Conservation (phyloP, 306 rosid species). For the Adenanthera pavonina region DNA sequence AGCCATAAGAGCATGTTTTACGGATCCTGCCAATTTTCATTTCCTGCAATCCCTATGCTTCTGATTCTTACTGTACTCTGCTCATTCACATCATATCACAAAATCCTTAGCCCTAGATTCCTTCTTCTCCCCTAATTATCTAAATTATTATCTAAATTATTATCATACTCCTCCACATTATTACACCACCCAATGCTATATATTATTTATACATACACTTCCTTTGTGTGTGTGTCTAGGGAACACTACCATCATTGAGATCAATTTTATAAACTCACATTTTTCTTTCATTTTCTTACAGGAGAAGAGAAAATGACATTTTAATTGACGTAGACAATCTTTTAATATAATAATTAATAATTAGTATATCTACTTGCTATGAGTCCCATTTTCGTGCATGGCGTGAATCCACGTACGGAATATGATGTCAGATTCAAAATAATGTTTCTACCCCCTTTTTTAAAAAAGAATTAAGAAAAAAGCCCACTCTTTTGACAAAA, state of each 20-base stretch:
- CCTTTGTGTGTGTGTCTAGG: too few relatives aligned
- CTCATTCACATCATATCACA: background rate
- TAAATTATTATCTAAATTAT: background rate
- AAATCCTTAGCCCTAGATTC: constrained; percentile 2
- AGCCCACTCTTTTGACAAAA: too few relatives aligned
- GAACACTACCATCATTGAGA: background rate
- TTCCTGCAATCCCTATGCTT: constrained; percentile 8
- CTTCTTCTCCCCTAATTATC: background rate
- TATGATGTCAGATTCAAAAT: too few relatives aligned
- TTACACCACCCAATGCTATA: background rate
- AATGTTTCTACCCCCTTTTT: too few relatives aligned
- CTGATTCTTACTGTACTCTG: background rate
- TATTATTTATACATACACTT: too few relatives aligned
- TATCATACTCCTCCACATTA: background rate
- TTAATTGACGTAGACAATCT: background rate
- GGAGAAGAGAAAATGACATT: background rate
- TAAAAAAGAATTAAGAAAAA: too few relatives aligned
- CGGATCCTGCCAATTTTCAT: constrained; percentile 73
- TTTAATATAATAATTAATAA: background rate
- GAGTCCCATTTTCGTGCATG: too few relatives aligned
- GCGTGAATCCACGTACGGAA: too few relatives aligned
- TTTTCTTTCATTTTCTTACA: background rate
- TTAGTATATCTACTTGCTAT: background rate
- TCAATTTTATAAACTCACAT: background rate
- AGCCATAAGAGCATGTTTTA: constrained; percentile 60